A percentile compares a stretch with the other conserved stretches of the same genome.
Conservation (phyloP, 169 alveolate species). For the Plasmodium blacklocki region DNA sequence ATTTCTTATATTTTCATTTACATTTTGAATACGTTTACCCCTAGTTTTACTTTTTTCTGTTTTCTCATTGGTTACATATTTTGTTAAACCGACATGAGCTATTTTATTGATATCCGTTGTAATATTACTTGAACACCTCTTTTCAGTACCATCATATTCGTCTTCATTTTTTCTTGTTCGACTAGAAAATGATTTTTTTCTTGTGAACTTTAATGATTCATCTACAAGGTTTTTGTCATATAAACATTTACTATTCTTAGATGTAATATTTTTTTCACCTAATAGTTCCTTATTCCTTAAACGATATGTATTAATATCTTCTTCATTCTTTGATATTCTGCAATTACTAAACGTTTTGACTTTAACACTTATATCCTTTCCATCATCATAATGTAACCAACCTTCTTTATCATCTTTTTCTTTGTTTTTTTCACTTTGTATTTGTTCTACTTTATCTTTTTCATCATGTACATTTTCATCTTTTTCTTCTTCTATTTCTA, state of each 20-base stretch:
- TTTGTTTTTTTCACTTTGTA: no score
- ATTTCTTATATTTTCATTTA: neutral
- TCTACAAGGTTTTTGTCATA: neutral
- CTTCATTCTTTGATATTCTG: slow-evolving; percentile 21
- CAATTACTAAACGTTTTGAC: slow-evolving; percentile 13
- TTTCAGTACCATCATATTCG: neutral
- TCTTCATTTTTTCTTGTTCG: slow-evolving; percentile 22
- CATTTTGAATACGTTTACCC: neutral
- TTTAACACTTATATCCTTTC: neutral
- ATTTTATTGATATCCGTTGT: neutral
- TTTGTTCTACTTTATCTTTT: no score
- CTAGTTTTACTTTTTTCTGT: neutral
- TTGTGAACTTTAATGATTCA: slow-evolving; percentile 16
- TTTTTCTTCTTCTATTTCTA: neutral
- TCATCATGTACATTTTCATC: neutral
- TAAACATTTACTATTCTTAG: slow-evolving; percentile 8
- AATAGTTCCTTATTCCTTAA: neutral
- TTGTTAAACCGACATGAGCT: slow-evolving; percentile 1
- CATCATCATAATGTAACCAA: no score
- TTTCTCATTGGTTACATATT: neutral
- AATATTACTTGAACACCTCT: neutral
- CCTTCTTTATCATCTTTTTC: no score
- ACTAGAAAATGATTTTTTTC: slow-evolving; percentile 30
- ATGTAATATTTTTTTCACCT: slow-evolving; percentile 17
- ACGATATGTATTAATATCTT: neutral